A percentile compares a stretch with the other conserved stretches of the same genome.
phyloP scores from a whole-genome alignment of 2,329 filamentous ascomycete species.

The Onygenales sp. region DNA sequence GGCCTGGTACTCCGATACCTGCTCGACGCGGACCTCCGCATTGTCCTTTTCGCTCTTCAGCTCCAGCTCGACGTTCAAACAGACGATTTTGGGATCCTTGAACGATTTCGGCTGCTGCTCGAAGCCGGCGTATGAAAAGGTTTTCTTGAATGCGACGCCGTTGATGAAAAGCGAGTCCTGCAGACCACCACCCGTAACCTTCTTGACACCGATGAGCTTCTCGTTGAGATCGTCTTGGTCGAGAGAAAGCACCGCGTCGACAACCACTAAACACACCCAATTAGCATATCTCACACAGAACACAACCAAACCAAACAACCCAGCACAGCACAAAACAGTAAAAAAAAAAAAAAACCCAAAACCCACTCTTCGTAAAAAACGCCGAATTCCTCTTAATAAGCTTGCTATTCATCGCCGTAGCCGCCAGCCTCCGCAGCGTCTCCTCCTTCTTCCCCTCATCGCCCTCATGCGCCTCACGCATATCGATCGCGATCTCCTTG shows the following conservation, averaged over 20 bases:
- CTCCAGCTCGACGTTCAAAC: constrained; percentile 94
- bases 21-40: constrained; percentile 92
- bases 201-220: constrained; percentile 96
- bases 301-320: neutral
- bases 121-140: constrained; percentile 96
- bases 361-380: constrained; percentile 93
- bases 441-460: constrained; percentile 83
- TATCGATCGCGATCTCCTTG: constrained; percentile 80
- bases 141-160: constrained; percentile 99
- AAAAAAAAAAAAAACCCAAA: constrained; percentile 20
- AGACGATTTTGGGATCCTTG: constrained; percentile 89
- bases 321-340: neutral
- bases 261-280: constrained; percentile 62
- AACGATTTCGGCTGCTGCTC: constrained; percentile 98
- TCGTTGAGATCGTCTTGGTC: constrained; percentile 97
- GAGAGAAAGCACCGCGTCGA: constrained; percentile 87
- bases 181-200: constrained; percentile 89
- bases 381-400: constrained; percentile 93
- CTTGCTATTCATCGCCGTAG: constrained; percentile 98
- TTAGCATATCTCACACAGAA: constrained; percentile 2
- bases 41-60: constrained; percentile 99
- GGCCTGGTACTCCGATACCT: constrained; percentile 97
- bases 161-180: constrained; percentile 96
- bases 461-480: constrained; percentile 60
- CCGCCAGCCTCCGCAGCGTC: constrained; percentile 80